Conservation (phyloP, 2,329 filamentous ascomycete species). For the Stagonosporopsis cucurbitacearum region DNA sequence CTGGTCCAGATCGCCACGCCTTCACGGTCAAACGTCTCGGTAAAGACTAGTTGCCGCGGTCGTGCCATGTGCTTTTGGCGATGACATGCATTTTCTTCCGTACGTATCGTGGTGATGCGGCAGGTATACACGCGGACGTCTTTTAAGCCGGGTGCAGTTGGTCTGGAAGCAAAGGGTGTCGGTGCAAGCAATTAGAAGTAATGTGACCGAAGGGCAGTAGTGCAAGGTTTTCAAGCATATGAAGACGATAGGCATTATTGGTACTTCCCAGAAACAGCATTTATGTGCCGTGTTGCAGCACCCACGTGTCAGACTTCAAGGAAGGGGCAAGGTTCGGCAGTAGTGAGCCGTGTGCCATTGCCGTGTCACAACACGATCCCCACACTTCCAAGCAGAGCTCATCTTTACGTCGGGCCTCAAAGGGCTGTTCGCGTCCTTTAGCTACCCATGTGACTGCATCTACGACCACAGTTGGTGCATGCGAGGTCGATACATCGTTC, state of each 20-base stretch:
- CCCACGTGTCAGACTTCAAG: background rate
- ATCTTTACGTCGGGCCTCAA: background rate
- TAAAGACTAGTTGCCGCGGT: background rate
- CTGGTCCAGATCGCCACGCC: background rate
- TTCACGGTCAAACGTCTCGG: background rate
- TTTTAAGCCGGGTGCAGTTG: background rate
- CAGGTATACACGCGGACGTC: background rate
- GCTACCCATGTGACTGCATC: background rate
- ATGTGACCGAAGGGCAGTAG: background rate
- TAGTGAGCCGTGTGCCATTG: background rate
- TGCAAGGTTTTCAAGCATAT: background rate
- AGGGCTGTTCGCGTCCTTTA: background rate
- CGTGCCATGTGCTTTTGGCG: background rate
- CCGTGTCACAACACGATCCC: background rate
- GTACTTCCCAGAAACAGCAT: background rate
- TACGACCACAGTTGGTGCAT: background rate
- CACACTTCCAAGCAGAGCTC: background rate
- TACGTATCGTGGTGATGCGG: background rate
- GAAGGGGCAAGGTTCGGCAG: slow-evolving; percentile 7
- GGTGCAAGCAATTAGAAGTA: background rate
- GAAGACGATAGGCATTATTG: background rate
- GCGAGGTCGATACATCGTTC: background rate
- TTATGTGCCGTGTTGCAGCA: slow-evolving; percentile 1
- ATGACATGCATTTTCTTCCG: too few relatives aligned
- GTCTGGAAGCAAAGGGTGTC: background rate